Percentiles rank a stretch among this genome's conserved stretches.
phyloP scores from a whole-genome alignment of 805 yeast genomes.

The Candida golubevii region DNA sequence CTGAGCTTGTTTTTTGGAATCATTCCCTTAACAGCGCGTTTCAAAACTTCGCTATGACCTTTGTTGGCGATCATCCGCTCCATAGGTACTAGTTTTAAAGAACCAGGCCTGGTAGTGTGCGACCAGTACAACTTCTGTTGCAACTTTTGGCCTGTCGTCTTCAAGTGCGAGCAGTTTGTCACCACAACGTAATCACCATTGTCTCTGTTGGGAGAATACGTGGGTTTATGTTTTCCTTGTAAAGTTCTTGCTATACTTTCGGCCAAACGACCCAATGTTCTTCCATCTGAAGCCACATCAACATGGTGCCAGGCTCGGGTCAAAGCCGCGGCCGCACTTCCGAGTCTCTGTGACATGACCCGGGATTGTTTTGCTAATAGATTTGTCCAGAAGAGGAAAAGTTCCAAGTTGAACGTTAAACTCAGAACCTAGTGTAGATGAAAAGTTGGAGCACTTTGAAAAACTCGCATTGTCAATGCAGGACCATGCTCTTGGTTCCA shows the following conservation, averaged over 20 bases:
- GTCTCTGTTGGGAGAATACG: constrained; percentile 67
- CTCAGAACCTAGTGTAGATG: too few species aligned
- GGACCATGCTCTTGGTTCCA: too few species aligned
- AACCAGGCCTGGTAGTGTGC: constrained; percentile 88
- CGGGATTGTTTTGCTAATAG: too few species aligned
- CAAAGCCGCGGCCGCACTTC: constrained; percentile 64
- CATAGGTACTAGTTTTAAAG: constrained; percentile 80
- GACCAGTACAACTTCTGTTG: constrained; percentile 80
- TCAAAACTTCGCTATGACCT: constrained; percentile 84
- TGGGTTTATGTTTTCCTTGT: constrained; percentile 97
- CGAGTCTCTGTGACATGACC: constrained; percentile 46
- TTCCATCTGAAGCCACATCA: constrained; percentile 75
- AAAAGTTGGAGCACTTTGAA: too few species aligned
- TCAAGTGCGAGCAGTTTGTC: constrained; percentile 79
- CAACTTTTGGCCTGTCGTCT: constrained; percentile 82
- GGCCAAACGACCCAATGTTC: constrained; percentile 92
- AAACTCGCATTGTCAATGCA: too few species aligned
- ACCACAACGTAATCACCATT: constrained; percentile 97
- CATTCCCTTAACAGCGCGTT: constrained; percentile 92
- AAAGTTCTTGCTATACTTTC: constrained; percentile 80
- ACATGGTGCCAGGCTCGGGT: constrained; percentile 95
- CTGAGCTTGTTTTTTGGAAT: constrained; percentile 87
- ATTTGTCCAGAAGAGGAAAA: too few species aligned
- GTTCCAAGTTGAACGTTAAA: too few species aligned
- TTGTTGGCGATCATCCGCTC: constrained; percentile 65